phyloP scores from a whole-genome alignment of 1,284 basidiomycete genomes.

The Austroboletus novae-zelandiae region DNA sequence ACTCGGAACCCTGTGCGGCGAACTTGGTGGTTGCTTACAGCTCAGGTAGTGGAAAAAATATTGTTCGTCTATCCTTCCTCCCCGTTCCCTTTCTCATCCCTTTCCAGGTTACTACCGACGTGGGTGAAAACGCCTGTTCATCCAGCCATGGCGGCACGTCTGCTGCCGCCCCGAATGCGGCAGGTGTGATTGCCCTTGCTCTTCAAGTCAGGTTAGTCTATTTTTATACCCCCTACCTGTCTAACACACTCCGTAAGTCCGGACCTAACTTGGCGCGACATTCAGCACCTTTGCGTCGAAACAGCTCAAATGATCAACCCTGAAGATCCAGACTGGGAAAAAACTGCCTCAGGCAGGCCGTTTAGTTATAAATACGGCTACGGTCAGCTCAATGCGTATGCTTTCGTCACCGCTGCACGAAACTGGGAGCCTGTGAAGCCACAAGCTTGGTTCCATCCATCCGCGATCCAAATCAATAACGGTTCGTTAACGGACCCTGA shows the following conservation, averaged over 20 bases:
- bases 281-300: slow-evolving; percentile 87
- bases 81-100: slow-evolving; percentile 16
- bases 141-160: slow-evolving; percentile 92
- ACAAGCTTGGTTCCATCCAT: slow-evolving; percentile 85
- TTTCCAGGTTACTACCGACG: slow-evolving; percentile 88
- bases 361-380: slow-evolving; percentile 99
- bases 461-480: slow-evolving; percentile 64
- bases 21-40: slow-evolving; percentile 97
- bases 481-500: slow-evolving; percentile 59
- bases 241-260: slow-evolving; percentile 23
- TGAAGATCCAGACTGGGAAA: slow-evolving; percentile 94
- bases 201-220: slow-evolving; percentile 72
- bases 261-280: slow-evolving; percentile 95
- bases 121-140: slow-evolving; percentile 84
- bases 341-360: slow-evolving; percentile 71
- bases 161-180: slow-evolving; percentile 95
- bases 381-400: slow-evolving; percentile 84
- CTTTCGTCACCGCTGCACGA: slow-evolving; percentile 80
- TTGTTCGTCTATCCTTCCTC: slow-evolving; percentile 54
- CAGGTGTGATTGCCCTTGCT: slow-evolving; percentile 87
- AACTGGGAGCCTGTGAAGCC: slow-evolving; percentile 90
- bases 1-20: slow-evolving; percentile 96
- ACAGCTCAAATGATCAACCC: slow-evolving; percentile 82
- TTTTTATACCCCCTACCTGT: background rate
- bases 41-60: slow-evolving; percentile 92